Conservation (phyloP, 108 stramenopile species). For the Skeletonema menzelii region DNA sequence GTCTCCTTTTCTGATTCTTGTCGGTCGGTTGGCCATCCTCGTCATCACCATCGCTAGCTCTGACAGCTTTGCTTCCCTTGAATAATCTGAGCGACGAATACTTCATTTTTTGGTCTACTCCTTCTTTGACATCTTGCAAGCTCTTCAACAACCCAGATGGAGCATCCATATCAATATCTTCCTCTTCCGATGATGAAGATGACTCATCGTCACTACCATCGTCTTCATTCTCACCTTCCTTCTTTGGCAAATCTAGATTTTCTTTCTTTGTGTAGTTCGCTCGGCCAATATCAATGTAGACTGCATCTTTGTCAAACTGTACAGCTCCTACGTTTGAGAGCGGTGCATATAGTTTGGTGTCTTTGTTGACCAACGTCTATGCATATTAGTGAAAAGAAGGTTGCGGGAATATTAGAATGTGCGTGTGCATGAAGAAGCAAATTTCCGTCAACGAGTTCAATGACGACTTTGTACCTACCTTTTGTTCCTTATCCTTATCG, state of each 20-base stretch:
- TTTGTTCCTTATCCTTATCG: conserved; percentile 74
- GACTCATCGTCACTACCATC: conserved; percentile 29
- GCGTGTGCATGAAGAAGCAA: not conserved
- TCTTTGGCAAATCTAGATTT: conserved; percentile 51
- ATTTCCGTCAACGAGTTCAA: not conserved
- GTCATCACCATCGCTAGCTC: conserved; percentile 56
- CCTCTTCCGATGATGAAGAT: conserved; percentile 23
- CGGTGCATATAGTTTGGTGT: conserved; percentile 94
- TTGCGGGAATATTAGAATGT: not conserved
- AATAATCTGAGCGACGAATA: conserved; percentile 81
- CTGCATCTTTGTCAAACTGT: conserved; percentile 93
- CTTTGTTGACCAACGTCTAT: conserved; percentile 85
- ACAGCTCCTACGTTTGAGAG: conserved; percentile 93
- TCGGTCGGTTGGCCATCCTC: not conserved
- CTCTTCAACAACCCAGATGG: conserved; percentile 80
- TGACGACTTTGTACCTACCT: conserved; percentile 15
- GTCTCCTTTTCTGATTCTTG: conserved; percentile 16
- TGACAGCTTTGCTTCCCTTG: conserved; percentile 71
- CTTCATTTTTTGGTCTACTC: conserved; percentile 88
- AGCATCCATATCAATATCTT: conserved; percentile 45
- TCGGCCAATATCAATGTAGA: conserved; percentile 96
- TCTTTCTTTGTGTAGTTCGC: conserved; percentile 89
- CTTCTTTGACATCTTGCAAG: conserved; percentile 87
- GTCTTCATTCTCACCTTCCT: conserved; percentile 16
- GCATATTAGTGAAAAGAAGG: not conserved